Evolutionary conservation across 116 monocot genomes (phyloP), one percentile per base, ranked within the genome.

Genomic region (Phalaenopsis hybrid): DNA sequence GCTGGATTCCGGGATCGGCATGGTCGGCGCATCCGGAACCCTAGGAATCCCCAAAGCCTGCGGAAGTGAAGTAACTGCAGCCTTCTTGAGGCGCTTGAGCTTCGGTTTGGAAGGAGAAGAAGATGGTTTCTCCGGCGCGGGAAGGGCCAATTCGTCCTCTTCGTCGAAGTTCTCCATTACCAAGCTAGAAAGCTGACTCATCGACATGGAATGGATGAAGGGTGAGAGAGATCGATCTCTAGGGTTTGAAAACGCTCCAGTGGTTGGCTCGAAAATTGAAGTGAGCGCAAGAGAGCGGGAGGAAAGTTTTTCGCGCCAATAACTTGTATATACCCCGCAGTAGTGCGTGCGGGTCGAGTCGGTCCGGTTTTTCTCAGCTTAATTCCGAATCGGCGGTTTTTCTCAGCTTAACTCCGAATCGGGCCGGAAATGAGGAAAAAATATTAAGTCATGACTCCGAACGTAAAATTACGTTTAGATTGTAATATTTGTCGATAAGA

Each of bases 51-150:
- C 52, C 31, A 8, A 20, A 25, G 15, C 21, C 6, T 8, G 79
- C 51, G 16, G 82, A 23, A 7, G 33, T 5, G 75, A 9, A 75
- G n/a, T 6, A 75, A 28, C 46, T 43, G 79, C 51, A 16, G 63
- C 74, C 76, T 82, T 89, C 84, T 84, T 89, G 65, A 86, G 81
- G 6, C 89, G 86, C 55, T 80, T 89, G 79, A 86, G 86, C 86
- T 79, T 89, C n/a, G 72, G 55, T 4, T 48, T 52, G 17, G 8
- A 21, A 43, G 77, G 17, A 18, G 79, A 25, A 44, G 86, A 58
- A 23, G 82, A 52, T 1, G 61, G 4, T 1, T 48, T 77, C 8
- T 81, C 61, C 13, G 61, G 31, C 6, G 44, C 81, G 21, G 82
- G 46, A 28, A 81, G 25, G 50, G 65, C 44, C 16, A 28, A 15